Evolutionary conservation across 2,329 filamentous ascomycete species (phyloP), one percentile per base, ranked within the genome.

Genomic region (Colletotrichum sp.): DNA sequence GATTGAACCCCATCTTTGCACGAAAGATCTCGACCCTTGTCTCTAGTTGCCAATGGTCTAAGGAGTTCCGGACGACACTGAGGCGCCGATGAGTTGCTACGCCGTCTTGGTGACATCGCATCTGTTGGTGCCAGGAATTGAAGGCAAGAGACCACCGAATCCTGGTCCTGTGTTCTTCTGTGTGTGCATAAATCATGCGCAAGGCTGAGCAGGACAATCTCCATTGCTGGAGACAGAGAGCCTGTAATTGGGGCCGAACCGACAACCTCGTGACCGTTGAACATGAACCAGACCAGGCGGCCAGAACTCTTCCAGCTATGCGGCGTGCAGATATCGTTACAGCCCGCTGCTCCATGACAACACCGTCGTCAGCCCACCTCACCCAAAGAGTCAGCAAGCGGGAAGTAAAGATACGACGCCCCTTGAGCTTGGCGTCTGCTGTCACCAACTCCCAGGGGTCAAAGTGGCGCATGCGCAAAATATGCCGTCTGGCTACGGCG

Each of bases 401-500:
- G 15, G 58, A 65, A 15, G 36, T 48, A 21, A 73, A 71, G 34
- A 77, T 38, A 10, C 76, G 71, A 26, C 69, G 68, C 10, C 72
- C 66, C 32, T 64, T 61, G 8, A 66, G 36, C 34, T 70, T 73
- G 6, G 56, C 36, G 12, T 77, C 75, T 38, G 66, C 69, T n/a
- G 78, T 77, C 34, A 78, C 58, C 8, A 77, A 61, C 9, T 76
- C 77, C 79, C 79, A 80, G 15, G 75, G 67, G 56, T 78, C 77
- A 61, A 80, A 80, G 56, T 80, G 76, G 13, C 86, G 85, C 73
- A 86, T 91, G 71, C 93, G 89, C 70, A 97, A 85, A 75, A 96
- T 91, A 81, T 95, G 94, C 76, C 91, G 88, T 77, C 94, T 89
- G 24, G 94, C 95, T 56, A 92, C 88, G 6, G 90, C 91, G 6